Evolutionary conservation across 305 asterid species (phyloP).

Genomic region (Euphrasia arctica): DNA sequence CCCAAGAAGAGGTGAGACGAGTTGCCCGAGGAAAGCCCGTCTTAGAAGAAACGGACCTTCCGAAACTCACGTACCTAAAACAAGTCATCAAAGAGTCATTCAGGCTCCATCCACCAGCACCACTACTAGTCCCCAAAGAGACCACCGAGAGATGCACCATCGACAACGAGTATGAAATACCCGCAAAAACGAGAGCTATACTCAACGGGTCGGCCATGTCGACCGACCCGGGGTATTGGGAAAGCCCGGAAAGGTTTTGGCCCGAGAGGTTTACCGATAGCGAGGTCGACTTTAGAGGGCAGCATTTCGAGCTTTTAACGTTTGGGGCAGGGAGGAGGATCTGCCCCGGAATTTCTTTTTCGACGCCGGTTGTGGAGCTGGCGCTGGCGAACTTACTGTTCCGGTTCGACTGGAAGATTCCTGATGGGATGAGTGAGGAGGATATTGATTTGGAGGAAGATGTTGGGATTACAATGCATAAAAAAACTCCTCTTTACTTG

Average conservation of each 20-base stretch:
- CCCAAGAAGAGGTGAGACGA: background rate
- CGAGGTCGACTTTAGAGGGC: slow-evolving; percentile 46
- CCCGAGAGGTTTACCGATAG: slow-evolving; percentile 48
- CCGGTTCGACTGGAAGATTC: slow-evolving; percentile 53
- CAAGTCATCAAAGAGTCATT: slow-evolving; percentile 47
- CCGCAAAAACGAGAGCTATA: slow-evolving; percentile 39
- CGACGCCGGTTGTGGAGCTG: slow-evolving; percentile 43
- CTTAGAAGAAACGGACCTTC: slow-evolving; percentile 13
- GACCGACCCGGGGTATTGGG: slow-evolving; percentile 43
- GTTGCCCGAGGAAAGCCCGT: background rate
- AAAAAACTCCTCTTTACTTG: slow-evolving; percentile 39
- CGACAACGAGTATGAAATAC: slow-evolving; percentile 35
- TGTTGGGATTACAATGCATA: slow-evolving; percentile 38
- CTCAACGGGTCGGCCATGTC: slow-evolving; percentile 42
- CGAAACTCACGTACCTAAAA: slow-evolving; percentile 40
- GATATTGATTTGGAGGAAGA: slow-evolving; percentile 47
- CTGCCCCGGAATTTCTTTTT: slow-evolving; percentile 54
- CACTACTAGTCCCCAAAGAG: slow-evolving; percentile 43
- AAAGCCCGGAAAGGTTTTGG: slow-evolving; percentile 40
- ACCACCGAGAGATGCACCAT: slow-evolving; percentile 33
- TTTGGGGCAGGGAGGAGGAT: slow-evolving; percentile 58
- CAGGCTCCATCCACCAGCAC: slow-evolving; percentile 54
- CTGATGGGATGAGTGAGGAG: slow-evolving; percentile 30
- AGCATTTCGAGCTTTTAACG: slow-evolving; percentile 45
- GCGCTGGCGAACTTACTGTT: slow-evolving; percentile 50